Base-by-base conservation (phyloP, 78 protist genomes). In the Polysphondylium violaceum region DNA sequence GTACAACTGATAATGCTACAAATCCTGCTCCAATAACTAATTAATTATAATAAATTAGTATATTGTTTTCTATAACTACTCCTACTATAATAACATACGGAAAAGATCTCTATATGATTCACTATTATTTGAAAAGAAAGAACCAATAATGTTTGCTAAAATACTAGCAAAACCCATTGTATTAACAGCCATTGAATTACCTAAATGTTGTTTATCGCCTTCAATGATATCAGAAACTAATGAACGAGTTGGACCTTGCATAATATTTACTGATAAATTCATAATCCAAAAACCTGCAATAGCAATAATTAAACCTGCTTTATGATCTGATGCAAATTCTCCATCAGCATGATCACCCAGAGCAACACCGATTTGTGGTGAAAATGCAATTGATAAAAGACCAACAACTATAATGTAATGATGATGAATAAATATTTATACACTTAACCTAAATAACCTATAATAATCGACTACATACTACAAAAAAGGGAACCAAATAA, bases 161-260 rank as follows among this genome's bases (percentile, higher is more conserved):
- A 88, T 27, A 44, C 47, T 36, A 12, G 94, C 76, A 6, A 88
- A 36, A 72, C 94, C 86, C 94, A 88, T 88, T 16, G 33, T 35
- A 50, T 33, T 56, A 16, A 36, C 50, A 21, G 75, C 87, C 88
- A 90, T 71, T 31, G 95, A 76, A 56, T 89, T 92, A 14, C 95
- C 96, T 27, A 47, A 35, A 51, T 89, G 56, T 79, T 94, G 96
- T 74, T 83, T 72, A 36, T 91, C 92, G 23, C 50, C 27, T 23
- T 41, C 76, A 17, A 72, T 77, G 12, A 88, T 23, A 88, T 94
- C 96, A 19, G 94, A 74, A 25, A 94, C 64, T 14, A 94, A 29
- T 27, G 96, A 92, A 69, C 96, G 64, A 29, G 75, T 31, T 44
- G 96, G 96, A 35, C 96, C 96, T 33, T 89, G 95, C 38, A 94